These are phyloP conservation scores for Parietaria judaica DNA, from an alignment of 306 rosid genomes.

Conservation along the genomic window DNA sequence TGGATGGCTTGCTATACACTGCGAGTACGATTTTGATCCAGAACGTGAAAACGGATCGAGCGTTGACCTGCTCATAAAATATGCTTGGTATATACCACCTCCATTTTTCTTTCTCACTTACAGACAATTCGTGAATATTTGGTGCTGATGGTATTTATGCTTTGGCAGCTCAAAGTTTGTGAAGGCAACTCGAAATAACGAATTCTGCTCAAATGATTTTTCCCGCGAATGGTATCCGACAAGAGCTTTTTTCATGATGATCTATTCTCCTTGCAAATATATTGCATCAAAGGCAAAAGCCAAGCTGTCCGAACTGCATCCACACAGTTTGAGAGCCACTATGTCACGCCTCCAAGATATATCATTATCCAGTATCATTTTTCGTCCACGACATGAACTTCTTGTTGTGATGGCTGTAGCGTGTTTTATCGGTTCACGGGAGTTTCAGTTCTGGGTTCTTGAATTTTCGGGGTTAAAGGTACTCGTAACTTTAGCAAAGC, in stretches of 20 bases:
- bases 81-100: slow-evolving; percentile 57
- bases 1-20: slow-evolving; percentile 68
- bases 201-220: slow-evolving; percentile 36
- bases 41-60: slow-evolving; percentile 28
- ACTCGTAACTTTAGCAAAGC: slow-evolving; percentile 34
- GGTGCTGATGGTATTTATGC: background rate
- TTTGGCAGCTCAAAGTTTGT: slow-evolving; percentile 50
- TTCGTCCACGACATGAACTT: slow-evolving; percentile 42
- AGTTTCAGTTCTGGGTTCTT: slow-evolving; percentile 30
- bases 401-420: slow-evolving; percentile 45
- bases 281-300: slow-evolving; percentile 50
- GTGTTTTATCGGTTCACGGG: slow-evolving; percentile 48
- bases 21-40: slow-evolving; percentile 48
- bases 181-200: slow-evolving; percentile 43
- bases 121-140: background rate
- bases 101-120: slow-evolving; percentile 7
- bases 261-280: slow-evolving; percentile 68
- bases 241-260: slow-evolving; percentile 76
- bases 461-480: slow-evolving; percentile 37
- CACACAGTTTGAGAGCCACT: slow-evolving; percentile 31
- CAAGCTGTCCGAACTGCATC: slow-evolving; percentile 39
- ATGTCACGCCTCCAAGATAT: slow-evolving; percentile 34
- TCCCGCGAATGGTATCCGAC: slow-evolving; percentile 40
- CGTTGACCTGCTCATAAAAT: slow-evolving; percentile 46
- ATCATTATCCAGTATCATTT: slow-evolving; percentile 32